phyloP scores from a whole-genome alignment of 75 land plant genomes.

The Cryptomeria japonica region DNA sequence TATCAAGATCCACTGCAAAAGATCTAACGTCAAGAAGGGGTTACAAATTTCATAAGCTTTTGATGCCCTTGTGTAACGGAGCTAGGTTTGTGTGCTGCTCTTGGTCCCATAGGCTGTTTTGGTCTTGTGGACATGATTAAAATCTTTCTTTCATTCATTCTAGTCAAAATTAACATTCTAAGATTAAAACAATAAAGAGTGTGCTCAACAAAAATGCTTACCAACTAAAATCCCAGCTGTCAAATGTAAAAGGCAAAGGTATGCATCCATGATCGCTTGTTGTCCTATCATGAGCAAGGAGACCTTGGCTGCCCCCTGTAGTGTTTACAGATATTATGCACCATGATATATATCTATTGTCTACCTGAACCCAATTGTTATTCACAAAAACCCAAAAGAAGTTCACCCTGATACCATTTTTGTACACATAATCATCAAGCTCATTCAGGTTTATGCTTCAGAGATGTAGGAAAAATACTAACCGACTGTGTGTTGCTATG shows the following conservation, averaged over 20 bases:
- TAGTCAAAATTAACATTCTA: no score
- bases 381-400: not conserved
- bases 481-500: conserved; percentile 99
- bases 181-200: not conserved
- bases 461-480: conserved; percentile 20
- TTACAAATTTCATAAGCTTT: no score
- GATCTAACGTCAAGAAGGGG: no score
- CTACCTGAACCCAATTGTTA: not conserved
- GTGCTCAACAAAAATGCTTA: conserved; percentile 25
- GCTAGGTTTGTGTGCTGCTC: no score
- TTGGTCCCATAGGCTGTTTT: no score
- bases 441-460: not conserved
- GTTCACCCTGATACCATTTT: not conserved
- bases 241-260: conserved; percentile 92
- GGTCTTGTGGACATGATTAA: no score
- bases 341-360: not conserved
- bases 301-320: conserved; percentile 98
- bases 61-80: no score
- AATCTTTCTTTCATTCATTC: no score
- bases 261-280: conserved; percentile 99
- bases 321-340: not conserved
- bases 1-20: no score
- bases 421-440: not conserved
- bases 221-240: conserved; percentile 99
- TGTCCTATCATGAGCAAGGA: conserved; percentile 95